Conservation (phyloP, 2,329 filamentous ascomycete species). For the Xylaria sp. region DNA sequence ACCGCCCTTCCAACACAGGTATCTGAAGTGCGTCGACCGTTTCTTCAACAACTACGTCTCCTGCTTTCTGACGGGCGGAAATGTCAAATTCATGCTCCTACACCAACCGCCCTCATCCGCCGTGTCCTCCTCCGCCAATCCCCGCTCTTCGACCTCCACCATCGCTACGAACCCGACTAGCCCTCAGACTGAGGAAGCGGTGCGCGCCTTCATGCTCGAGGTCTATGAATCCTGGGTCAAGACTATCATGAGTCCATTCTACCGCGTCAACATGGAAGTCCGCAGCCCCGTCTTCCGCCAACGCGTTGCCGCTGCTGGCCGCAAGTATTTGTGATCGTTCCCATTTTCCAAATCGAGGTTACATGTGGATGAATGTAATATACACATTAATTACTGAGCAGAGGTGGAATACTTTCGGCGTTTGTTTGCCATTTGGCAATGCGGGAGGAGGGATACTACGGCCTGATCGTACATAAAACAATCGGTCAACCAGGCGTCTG, state of each 20-base stretch:
- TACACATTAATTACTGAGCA: background rate
- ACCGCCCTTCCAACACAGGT: constrained; percentile 49
- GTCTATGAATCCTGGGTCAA: constrained; percentile 98
- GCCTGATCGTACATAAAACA: background rate
- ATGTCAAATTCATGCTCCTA: constrained; percentile 91
- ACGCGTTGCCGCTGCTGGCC: constrained; percentile 83
- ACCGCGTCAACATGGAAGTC: constrained; percentile 82
- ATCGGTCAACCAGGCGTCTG: constrained; percentile 20
- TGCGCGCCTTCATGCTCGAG: constrained; percentile 92
- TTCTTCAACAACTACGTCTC: constrained; percentile 97
- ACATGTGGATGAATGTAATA: background rate
- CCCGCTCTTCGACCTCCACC: constrained; percentile 62
- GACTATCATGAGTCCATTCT: constrained; percentile 96
- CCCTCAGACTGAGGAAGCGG: constrained; percentile 91
- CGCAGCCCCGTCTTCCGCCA: constrained; percentile 84
- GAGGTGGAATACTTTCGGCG: background rate
- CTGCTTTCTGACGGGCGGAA: constrained; percentile 90
- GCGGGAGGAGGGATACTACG: no score
- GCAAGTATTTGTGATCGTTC: constrained; percentile 77
- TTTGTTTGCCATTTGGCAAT: background rate
- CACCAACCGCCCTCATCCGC: constrained; percentile 93
- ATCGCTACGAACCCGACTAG: constrained; percentile 84
- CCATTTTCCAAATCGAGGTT: background rate
- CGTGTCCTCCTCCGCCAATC: constrained; percentile 46
- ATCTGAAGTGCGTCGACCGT: constrained; percentile 94